These are phyloP conservation scores for Russula compacta DNA, from an alignment of 768 basidiomycete genomes.

Conservation along the genomic window DNA sequence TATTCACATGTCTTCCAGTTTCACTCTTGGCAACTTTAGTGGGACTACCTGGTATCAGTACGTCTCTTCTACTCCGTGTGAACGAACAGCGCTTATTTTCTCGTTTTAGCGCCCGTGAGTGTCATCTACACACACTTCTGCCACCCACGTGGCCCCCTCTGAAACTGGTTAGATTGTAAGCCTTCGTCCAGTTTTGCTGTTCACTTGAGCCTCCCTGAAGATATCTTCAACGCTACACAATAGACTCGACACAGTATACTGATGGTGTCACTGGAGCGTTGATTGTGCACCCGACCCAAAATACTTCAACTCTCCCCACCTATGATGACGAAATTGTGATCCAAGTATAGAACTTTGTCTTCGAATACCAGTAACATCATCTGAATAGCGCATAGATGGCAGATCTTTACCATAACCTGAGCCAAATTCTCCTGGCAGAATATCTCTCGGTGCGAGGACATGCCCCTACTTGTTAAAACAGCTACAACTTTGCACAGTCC, in stretches of 20 bases:
- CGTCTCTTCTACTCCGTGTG: constrained; percentile 5
- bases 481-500: constrained; percentile 18
- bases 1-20: constrained; percentile 22
- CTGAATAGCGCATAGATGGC: constrained; percentile 27
- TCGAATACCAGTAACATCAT: not conserved
- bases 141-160: not conserved
- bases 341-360: not conserved
- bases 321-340: constrained; percentile 34
- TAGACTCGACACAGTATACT: constrained; percentile 32
- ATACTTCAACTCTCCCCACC: constrained; percentile 25
- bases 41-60: constrained; percentile 46
- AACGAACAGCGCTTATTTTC: not conserved
- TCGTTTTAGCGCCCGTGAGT: constrained; percentile 26
- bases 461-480: not conserved
- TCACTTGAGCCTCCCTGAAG: not conserved
- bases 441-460: constrained; percentile 22
- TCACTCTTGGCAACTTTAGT: constrained; percentile 35
- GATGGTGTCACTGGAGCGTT: constrained; percentile 44
- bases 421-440: constrained; percentile 22
- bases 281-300: constrained; percentile 36
- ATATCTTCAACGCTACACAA: not conserved
- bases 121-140: not conserved
- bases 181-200: not conserved
- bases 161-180: constrained; percentile 19
- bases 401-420: constrained; percentile 28